A percentile compares a stretch with the other conserved stretches of the same genome.
phyloP scores from a whole-genome alignment of 1,139 yeast genomes.

The Diutina mesorugosa region DNA sequence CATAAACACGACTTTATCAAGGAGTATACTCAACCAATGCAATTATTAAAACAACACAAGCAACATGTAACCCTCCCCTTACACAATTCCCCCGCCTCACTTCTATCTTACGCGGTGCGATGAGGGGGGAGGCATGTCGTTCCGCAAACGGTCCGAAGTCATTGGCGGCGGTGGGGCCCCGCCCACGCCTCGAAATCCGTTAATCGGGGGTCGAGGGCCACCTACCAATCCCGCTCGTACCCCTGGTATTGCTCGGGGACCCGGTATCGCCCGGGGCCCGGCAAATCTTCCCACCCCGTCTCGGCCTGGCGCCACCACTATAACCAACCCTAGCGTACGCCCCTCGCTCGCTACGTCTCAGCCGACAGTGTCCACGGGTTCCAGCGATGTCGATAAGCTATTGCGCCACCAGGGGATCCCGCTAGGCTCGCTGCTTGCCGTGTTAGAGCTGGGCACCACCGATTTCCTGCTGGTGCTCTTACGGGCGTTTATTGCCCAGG shows the following conservation, averaged over 20 bases:
- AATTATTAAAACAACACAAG: not conserved
- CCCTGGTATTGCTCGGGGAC: not conserved
- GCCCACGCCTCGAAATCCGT: not conserved
- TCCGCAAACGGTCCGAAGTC: not conserved
- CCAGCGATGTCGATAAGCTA: slow-evolving; percentile 59
- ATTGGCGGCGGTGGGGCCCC: not conserved
- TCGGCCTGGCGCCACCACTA: not conserved
- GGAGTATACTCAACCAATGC: not conserved
- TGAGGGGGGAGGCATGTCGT: not conserved
- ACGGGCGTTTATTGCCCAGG: slow-evolving; percentile 69
- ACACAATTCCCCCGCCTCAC: too few species aligned
- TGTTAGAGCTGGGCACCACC: slow-evolving; percentile 83
- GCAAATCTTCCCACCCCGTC: not conserved
- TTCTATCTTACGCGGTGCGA: not conserved
- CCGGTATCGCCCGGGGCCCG: not conserved
- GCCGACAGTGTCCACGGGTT: slow-evolving; percentile 70
- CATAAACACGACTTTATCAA: too few species aligned
- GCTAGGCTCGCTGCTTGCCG: slow-evolving; percentile 50
- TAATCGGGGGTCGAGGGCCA: not conserved
- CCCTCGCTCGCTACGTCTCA: slow-evolving; percentile 72
- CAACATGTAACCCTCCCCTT: too few species aligned
- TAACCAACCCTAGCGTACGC: not conserved
- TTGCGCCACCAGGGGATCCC: slow-evolving; percentile 82
- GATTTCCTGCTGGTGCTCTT: slow-evolving; percentile 72
- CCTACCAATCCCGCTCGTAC: not conserved